phyloP scores from a whole-genome alignment of 345 rosid species.

The Gossypioides kirkii region DNA sequence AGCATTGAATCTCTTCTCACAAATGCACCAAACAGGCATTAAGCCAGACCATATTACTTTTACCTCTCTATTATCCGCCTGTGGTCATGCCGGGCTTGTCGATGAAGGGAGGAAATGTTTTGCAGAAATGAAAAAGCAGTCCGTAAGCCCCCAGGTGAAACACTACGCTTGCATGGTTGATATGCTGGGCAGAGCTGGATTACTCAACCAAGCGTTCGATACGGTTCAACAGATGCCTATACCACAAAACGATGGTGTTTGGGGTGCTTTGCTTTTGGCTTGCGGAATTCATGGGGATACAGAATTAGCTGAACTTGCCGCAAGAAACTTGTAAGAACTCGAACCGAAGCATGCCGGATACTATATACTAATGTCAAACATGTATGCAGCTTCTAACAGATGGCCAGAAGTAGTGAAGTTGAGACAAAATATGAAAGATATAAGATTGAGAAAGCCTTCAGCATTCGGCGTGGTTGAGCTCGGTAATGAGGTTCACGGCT shows the following conservation, averaged over 20 bases:
- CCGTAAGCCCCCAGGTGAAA: constrained; percentile 31
- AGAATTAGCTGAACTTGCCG: constrained; percentile 44
- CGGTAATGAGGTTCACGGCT: constrained; percentile 39
- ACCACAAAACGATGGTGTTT: constrained; percentile 40
- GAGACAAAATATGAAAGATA: constrained; percentile 43
- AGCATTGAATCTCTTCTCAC: constrained; percentile 39
- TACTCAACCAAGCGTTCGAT: constrained; percentile 40
- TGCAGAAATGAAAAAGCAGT: constrained; percentile 33
- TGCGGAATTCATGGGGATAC: constrained; percentile 47
- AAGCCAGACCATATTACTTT: constrained; percentile 50
- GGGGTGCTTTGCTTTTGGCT: constrained; percentile 62
- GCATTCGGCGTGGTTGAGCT: constrained; percentile 46
- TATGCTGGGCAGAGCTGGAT: constrained; percentile 59
- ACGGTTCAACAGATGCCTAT: constrained; percentile 46
- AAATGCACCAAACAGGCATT: constrained; percentile 40
- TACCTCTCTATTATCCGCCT: constrained; percentile 52
- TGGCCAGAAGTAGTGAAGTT: constrained; percentile 52
- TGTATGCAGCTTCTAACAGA: constrained; percentile 48
- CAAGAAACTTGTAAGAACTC: constrained; percentile 37
- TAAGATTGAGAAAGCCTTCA: constrained; percentile 53
- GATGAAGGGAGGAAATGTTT: constrained; percentile 52
- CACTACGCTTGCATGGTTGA: constrained; percentile 66
- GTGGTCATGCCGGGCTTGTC: constrained; percentile 55
- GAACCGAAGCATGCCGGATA: constrained; percentile 54
- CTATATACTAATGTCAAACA: constrained; percentile 48